Base-by-base conservation (phyloP, 371 early-diverging fungal genomes). In the Globomyces sp. region DNA sequence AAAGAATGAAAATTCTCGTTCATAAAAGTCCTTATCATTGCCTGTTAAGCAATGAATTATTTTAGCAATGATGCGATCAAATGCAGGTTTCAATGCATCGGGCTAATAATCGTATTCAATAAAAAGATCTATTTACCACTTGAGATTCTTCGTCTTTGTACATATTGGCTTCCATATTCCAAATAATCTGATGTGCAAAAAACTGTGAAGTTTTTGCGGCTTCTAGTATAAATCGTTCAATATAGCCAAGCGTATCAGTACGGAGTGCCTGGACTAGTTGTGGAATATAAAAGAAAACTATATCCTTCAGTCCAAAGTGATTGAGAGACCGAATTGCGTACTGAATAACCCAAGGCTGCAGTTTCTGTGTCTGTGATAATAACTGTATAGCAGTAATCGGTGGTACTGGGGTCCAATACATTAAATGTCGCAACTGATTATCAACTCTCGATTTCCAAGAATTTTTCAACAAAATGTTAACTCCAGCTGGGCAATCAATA, bases 151-250 rank as follows among this genome's bases (percentile, higher is more conserved):
- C 45, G 61, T 65, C 44, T 49, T 86, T 90, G 85, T 68, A 97
- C 89, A 91, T 87, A 80, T 99, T 99, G 52, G 99, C 99, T 47
- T 95, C 90, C 95, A 99, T 97, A 74, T 99, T 99, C 99, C 99
- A 99, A 55, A 99, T 97, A 57, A 99, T 95, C 77, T 99, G 98
- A 77, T 99, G 99, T 2, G 98, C 93, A 84, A 99, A 99, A 42
- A 93, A 80, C 72, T 95, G 98, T 4, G 95, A 94, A 0, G 89
- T 87, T 66, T 86, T 86, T 0, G 94, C 98, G 0, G 99, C 92
- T 45, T 90, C 87, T 76, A 99, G 76, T 40, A 99, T 94, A 66
- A 90, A 96, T 57, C 88, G 86, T 75, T 96, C 95, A 3, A 93
- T 89, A 70, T 96, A 98, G 13, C 99, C 92, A 11, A 82, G 70